Base-by-base conservation (phyloP, 1,284 basidiomycete species). In the Rhodotorula sp. region DNA sequence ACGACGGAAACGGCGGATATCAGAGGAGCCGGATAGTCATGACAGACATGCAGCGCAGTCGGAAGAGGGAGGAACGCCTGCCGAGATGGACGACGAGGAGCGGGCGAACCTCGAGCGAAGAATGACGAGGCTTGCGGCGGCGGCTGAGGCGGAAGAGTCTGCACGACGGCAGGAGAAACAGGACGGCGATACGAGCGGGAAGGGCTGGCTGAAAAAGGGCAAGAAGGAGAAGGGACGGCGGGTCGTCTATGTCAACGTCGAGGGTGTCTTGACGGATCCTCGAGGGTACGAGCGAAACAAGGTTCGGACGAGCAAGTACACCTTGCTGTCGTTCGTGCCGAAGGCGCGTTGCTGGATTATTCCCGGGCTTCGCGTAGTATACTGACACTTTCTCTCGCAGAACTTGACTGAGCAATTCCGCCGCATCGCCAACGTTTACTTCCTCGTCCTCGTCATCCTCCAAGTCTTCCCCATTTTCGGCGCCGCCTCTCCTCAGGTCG, bases 281-380 rank as follows among this genome's bases (percentile, higher is more conserved):
- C 80, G 86, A 57, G 86, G 83, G 48, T 98, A 94, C 81, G 86
- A 87, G 46, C 84, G 94, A 75, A 98, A 98, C 81, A 98, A 97
- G 85, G 93, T 98, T 69, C 85, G 91, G 77, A 97, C 94, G 55
- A 90, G 89, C 75, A 95, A 96, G 81, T 98, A 97, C 81, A 96
- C 94, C 44, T 79, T 92, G 68, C 64, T 95, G 73, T 92, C 93
- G 6, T 98, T 97, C 80, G 77, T 97, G 57, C 94, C 94, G n/a
- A 93, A 91, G 70, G 76, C 74, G 30, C 51, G 68, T 50, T 30
- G 24, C 28, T 31, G 13, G 8, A 5, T 0, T 20, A 11, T 26
- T 5, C 18, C 31, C 11, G 18, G 18, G 22, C 10, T 26, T 2
- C 13, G 4, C 34, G 9, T 0, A 13, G 7, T 22, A 3, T 3